phyloP scores from a whole-genome alignment of 257 asterid genomes.

The Solanum sparsipilum region DNA sequence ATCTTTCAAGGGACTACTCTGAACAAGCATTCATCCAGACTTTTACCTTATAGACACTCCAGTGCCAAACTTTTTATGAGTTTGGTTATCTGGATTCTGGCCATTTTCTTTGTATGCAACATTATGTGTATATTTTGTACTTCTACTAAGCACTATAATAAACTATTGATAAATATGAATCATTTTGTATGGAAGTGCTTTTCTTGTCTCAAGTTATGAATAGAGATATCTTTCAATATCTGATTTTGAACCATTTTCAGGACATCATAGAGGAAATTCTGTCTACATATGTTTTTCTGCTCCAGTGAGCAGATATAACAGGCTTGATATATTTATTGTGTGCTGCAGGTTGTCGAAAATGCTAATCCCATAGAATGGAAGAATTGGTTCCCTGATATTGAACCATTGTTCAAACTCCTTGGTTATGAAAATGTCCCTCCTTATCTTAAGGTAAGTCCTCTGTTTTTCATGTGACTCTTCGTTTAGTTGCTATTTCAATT shows the following conservation, averaged over 20 bases:
- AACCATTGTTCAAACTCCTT: slow-evolving; percentile 94
- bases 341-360: slow-evolving; percentile 67
- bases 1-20: neutral
- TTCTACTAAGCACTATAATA: neutral
- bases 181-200: neutral
- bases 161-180: neutral
- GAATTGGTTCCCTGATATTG: slow-evolving; percentile 93
- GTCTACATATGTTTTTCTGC: neutral
- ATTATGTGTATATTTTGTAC: neutral
- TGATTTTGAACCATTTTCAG: neutral
- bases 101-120: neutral
- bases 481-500: neutral
- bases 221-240: neutral
- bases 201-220: neutral
- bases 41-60: neutral
- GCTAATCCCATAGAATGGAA: slow-evolving; percentile 71
- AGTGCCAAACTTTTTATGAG: neutral
- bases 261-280: neutral
- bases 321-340: neutral
- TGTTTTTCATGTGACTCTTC: neutral
- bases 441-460: slow-evolving; percentile 73
- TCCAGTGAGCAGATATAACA: neutral
- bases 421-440: slow-evolving; percentile 97
- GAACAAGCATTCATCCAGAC: neutral
- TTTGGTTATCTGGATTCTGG: neutral